A percentile compares a stretch with the other conserved stretches of the same genome.
Conservation (phyloP, 2,329 filamentous ascomycete genomes). For the Lithohypha guttulata region DNA sequence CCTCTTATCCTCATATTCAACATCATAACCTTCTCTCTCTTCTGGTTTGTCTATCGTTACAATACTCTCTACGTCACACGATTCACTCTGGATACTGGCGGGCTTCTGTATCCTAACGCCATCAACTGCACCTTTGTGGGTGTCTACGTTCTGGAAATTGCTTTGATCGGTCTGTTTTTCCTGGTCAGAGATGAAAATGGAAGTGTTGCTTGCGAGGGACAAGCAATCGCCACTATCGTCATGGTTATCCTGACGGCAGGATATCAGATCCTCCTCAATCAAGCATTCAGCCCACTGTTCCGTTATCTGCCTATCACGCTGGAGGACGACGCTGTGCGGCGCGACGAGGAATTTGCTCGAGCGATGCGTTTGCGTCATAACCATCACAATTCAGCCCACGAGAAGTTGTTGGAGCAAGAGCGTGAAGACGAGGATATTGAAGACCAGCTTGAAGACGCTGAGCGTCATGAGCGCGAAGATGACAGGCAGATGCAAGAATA, state of each 20-base stretch:
- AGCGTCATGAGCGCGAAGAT: conserved; percentile 30
- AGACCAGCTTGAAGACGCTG: conserved; percentile 36
- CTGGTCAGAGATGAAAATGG: conserved; percentile 51
- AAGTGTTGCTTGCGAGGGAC: conserved; percentile 53
- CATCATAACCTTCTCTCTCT: conserved; percentile 76
- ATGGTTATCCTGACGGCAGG: conserved; percentile 57
- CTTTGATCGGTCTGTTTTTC: conserved; percentile 82
- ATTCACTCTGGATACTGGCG: conserved; percentile 82
- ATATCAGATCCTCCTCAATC: conserved; percentile 73
- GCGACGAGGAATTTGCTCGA: conserved; percentile 78
- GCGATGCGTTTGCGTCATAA: conserved; percentile 63
- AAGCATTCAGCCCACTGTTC: conserved; percentile 73
- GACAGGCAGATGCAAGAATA: conserved; percentile 38
- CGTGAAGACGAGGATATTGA: conserved; percentile 38
- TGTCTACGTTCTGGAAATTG: conserved; percentile 88
- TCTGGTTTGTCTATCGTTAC: conserved; percentile 95
- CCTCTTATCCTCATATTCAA: conserved; percentile 89
- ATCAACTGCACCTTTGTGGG: conserved; percentile 95
- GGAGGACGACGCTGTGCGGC: conserved; percentile 86
- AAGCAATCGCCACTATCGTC: conserved; percentile 78
- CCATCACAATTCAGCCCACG: neutral
- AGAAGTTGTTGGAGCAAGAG: conserved; percentile 41
- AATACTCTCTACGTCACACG: conserved; percentile 91
- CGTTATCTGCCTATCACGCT: conserved; percentile 87
- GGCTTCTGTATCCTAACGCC: conserved; percentile 78